Base-by-base conservation (phyloP, 2,329 filamentous ascomycete genomes). In the Monilinia fructicola region DNA sequence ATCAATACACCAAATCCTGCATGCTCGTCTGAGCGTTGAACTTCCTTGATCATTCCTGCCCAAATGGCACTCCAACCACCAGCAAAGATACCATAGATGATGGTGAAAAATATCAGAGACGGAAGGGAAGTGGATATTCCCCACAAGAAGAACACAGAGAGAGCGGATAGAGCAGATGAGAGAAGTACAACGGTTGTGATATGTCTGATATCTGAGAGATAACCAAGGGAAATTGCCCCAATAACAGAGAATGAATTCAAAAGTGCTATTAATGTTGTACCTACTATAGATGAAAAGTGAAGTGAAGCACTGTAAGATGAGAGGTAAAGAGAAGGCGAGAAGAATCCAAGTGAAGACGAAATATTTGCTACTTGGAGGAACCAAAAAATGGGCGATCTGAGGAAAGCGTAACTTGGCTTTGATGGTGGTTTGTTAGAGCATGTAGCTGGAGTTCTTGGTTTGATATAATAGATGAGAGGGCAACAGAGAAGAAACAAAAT, bases 31-130 rank as follows among this genome's bases (percentile, higher is more conserved):
- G 31, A 31, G 21, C 44, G 53, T 55, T 69, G 65, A 3, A 75
- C 53, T 35, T 67, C 70, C 52, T 69, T 67, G 44, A 71, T 68
- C 71, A 77, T 76, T 5, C 78, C 79, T 9, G 74, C 72, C 81
- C 81, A 84, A 0, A 81, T 83, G 1, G 80, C 79, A 56, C 78
- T 82, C 68, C 81, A 85, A 0, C 81, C 81, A n/a, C 84, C 81
- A 0, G 85, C 84, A 59, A 87, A 87, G 74, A 85, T 81, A 1
- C 85, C 86, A 70, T 84, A 88, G 0, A 79, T 75, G 3, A 85
- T 73, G 2, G 82, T 80, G 70, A 87, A 88, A 1, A 81, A 67
- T 0, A 82, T 75, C 1, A 87, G 75, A 3, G 81, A 72, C 2
- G 77, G 77, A 9, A 81, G 74, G 0, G 78, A 77, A 0, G 77